Evolutionary conservation across 306 rosid species (phyloP).

Genomic region (Cucumis sativus): DNA sequence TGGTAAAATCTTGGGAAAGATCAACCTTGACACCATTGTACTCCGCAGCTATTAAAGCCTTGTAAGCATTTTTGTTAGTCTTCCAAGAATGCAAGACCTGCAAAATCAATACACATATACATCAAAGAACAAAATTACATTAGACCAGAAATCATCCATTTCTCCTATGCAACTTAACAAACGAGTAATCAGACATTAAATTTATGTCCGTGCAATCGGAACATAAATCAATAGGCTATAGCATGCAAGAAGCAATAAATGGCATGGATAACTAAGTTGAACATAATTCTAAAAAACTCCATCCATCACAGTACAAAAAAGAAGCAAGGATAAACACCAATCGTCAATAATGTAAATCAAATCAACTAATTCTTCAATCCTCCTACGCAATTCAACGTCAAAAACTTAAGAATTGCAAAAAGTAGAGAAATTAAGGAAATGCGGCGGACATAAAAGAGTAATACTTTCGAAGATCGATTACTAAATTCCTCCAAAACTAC

Average conservation of each 20-base stretch:
- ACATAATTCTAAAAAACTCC: too few relatives aligned
- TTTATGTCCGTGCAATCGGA: too few relatives aligned
- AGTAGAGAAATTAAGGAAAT: too few relatives aligned
- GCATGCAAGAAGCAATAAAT: background rate
- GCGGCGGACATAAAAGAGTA: too few relatives aligned
- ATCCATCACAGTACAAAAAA: too few relatives aligned
- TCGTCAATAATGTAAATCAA: too few relatives aligned
- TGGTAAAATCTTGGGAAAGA: slow-evolving; percentile 29
- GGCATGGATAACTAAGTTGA: background rate
- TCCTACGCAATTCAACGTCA: too few relatives aligned
- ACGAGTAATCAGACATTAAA: background rate
- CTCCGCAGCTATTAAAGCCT: slow-evolving; percentile 51
- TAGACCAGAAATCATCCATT: background rate
- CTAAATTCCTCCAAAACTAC: background rate
- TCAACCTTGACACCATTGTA: slow-evolving; percentile 47
- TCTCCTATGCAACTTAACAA: background rate
- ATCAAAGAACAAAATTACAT: background rate
- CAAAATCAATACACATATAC: background rate
- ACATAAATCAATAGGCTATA: too few relatives aligned
- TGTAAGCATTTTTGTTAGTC: slow-evolving; percentile 38
- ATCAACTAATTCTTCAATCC: too few relatives aligned
- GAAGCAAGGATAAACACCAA: too few relatives aligned
- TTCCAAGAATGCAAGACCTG: slow-evolving; percentile 48
- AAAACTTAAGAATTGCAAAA: too few relatives aligned
- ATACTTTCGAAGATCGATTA: background rate